Evolutionary conservation across 805 yeast species (phyloP).

Genomic region (Lachancea sp.): DNA sequence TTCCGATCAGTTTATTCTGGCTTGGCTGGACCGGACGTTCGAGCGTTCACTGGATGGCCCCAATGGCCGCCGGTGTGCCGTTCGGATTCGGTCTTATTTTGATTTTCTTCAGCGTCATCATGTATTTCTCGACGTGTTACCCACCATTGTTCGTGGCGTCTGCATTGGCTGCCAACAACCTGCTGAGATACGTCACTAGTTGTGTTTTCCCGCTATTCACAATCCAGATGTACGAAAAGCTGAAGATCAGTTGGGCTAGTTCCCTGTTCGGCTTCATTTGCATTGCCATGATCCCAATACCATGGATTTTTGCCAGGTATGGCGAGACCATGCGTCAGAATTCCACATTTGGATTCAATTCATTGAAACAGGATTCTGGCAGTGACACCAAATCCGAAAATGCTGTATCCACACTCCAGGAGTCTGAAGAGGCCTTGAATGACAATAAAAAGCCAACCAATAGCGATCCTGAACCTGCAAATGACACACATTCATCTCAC

Average conservation of each 20-base stretch:
- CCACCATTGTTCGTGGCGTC: conserved; percentile 77
- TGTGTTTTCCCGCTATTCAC: conserved; percentile 82
- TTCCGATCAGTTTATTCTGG: conserved; percentile 73
- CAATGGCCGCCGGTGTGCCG: conserved; percentile 69
- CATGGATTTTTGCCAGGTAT: conserved; percentile 57
- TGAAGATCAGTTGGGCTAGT: conserved; percentile 77
- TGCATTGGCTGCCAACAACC: conserved; percentile 84
- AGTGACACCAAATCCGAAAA: conserved; percentile 23
- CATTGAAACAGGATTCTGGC: conserved; percentile 37
- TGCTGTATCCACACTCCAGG: not conserved
- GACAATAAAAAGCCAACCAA: not conserved
- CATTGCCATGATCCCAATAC: conserved; percentile 65
- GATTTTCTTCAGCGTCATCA: conserved; percentile 62
- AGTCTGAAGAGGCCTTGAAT: not conserved
- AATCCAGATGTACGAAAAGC: conserved; percentile 68
- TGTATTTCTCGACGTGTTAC: conserved; percentile 63
- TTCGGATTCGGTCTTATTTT: conserved; percentile 70
- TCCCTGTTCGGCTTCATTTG: conserved; percentile 59
- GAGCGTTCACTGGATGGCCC: conserved; percentile 68
- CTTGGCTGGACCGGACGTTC: conserved; percentile 67
- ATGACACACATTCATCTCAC: not conserved
- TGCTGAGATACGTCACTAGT: conserved; percentile 67
- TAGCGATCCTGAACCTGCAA: not conserved
- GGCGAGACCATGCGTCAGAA: conserved; percentile 51
- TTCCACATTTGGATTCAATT: conserved; percentile 57